phyloP scores from a whole-genome alignment of 768 basidiomycete genomes.

The Serpula lacrymans region DNA sequence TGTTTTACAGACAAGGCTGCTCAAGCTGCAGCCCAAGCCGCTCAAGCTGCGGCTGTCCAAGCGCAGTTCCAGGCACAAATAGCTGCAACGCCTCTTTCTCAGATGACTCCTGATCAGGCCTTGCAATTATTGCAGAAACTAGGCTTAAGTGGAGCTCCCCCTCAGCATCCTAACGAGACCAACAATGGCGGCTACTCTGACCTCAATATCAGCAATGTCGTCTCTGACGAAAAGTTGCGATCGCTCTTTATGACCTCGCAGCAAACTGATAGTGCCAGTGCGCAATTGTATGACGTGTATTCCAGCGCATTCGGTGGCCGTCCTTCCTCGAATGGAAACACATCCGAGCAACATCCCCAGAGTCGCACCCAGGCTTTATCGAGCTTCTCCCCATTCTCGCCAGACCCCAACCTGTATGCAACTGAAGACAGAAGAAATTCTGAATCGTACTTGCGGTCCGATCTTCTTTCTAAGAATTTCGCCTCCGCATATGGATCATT shows the following conservation, averaged over 20 bases:
- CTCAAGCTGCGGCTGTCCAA: conserved; percentile 72
- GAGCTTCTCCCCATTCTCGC: conserved; percentile 75
- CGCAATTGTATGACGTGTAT: conserved; percentile 19
- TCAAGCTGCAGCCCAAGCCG: conserved; percentile 82
- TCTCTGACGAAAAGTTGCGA: conserved; percentile 21
- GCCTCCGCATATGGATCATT: conserved; percentile 45
- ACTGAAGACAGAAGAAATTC: conserved; percentile 36
- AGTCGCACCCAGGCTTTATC: conserved; percentile 13
- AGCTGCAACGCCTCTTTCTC: conserved; percentile 17
- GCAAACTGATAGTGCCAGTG: conserved; percentile 11
- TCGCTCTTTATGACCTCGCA: conserved; percentile 17
- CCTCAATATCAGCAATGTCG: conserved; percentile 13
- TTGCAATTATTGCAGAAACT: conserved; percentile 59
- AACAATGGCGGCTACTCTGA: conserved; percentile 11
- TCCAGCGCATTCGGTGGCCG: conserved; percentile 13
- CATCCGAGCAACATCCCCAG: conserved; percentile 15
- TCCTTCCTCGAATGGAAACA: conserved; percentile 12
- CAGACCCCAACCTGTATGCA: conserved; percentile 56
- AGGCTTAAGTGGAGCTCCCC: conserved; percentile 37
- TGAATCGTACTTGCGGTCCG: conserved; percentile 32
- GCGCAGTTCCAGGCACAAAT: conserved; percentile 34
- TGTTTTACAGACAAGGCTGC: conserved; percentile 73
- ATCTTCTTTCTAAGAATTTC: conserved; percentile 46
- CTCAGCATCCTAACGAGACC: conserved; percentile 10
- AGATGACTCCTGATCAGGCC: conserved; percentile 61